These are phyloP conservation scores for Acanthamoeba healyi DNA, from an alignment of 208 protist genomes.

Conservation along the genomic window DNA sequence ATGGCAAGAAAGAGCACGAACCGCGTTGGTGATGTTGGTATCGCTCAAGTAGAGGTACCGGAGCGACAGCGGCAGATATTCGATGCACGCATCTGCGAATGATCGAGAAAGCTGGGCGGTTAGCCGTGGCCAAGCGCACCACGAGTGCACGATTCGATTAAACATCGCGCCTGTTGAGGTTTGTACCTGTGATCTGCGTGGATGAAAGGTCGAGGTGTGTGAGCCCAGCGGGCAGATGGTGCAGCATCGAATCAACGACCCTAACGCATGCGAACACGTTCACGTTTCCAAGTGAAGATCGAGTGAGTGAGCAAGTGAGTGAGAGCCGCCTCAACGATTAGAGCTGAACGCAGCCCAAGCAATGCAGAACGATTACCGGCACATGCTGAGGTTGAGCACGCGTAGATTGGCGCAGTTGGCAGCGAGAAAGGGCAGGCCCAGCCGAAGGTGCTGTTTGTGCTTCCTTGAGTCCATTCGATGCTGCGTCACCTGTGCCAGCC, in stretches of 20 bases:
- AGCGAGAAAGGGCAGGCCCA: slow-evolving; percentile 12
- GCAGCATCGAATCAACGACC: slow-evolving; percentile 23
- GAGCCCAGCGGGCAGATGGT: neutral
- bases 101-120: neutral
- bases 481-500: neutral
- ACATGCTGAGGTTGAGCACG: slow-evolving; percentile 42
- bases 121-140: neutral
- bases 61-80: slow-evolving; percentile 29
- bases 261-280: neutral
- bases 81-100: slow-evolving; percentile 39
- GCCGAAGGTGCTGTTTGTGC: slow-evolving; percentile 16
- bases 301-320: neutral
- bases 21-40: slow-evolving; percentile 45
- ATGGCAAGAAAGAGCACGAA: neutral
- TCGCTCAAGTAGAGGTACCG: slow-evolving; percentile 19
- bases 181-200: slow-evolving; percentile 41
- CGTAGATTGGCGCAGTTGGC: slow-evolving; percentile 24
- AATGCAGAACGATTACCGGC: neutral
- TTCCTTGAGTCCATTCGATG: neutral
- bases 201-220: slow-evolving; percentile 1
- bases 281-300: neutral
- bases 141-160: neutral
- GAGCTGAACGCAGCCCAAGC: neutral
- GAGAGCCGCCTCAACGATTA: neutral
- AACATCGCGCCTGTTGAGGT: neutral